Percentiles rank a stretch among this genome's conserved stretches.
phyloP scores from a whole-genome alignment of 352 stramenopile species.

The Globisporangium irregulare region DNA sequence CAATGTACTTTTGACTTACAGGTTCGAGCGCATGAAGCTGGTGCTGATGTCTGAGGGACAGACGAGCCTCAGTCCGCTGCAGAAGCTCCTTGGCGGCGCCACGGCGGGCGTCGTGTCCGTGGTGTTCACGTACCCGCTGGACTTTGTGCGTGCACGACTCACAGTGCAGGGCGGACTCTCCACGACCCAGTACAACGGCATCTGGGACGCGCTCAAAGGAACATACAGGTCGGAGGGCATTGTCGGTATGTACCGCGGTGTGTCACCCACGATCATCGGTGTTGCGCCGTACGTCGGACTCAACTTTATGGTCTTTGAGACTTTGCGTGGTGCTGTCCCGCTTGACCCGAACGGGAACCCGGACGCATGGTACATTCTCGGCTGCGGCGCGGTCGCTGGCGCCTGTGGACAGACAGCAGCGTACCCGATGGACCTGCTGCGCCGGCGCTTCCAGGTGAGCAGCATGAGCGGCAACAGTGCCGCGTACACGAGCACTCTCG shows the following conservation, averaged over 20 bases:
- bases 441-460: constrained; percentile 69
- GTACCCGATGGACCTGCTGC: constrained; percentile 78
- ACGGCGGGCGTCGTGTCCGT: constrained; percentile 70
- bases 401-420: constrained; percentile 66
- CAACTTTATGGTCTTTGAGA: constrained; percentile 81
- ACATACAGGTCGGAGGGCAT: constrained; percentile 56
- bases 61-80: constrained; percentile 35
- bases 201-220: constrained; percentile 51
- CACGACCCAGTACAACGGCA: constrained; percentile 58
- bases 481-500: constrained; percentile 52
- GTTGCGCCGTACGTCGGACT: constrained; percentile 74
- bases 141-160: constrained; percentile 69
- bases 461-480: constrained; percentile 25
- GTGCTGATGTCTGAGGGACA: constrained; percentile 38
- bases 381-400: constrained; percentile 58
- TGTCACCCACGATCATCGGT: constrained; percentile 60
- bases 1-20: no score
- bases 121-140: constrained; percentile 64
- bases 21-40: constrained; percentile 59
- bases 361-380: constrained; percentile 53
- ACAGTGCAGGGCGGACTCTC: constrained; percentile 66
- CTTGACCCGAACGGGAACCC: constrained; percentile 44
- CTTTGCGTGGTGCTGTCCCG: constrained; percentile 42
- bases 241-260: constrained; percentile 53
- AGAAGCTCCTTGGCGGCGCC: constrained; percentile 57